Conservation (phyloP, 805 yeast species). For the Zygotorulaspora chibaensis region DNA sequence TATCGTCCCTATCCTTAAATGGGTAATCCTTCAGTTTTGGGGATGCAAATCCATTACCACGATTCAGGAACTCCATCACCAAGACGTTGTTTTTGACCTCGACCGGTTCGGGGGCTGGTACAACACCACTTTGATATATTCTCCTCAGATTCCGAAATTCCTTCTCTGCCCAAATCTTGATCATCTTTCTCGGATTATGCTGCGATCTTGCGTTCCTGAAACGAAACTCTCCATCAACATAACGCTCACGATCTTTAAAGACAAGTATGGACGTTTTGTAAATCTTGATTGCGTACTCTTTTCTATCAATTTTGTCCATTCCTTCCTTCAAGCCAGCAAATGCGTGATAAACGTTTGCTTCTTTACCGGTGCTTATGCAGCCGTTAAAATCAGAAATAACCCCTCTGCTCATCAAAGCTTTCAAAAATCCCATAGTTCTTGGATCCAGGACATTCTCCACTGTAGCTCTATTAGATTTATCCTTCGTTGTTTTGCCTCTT, state of each 20-base stretch:
- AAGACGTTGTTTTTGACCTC: conserved; percentile 85
- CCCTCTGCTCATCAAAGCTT: conserved; percentile 78
- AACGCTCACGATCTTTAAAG: conserved; percentile 94
- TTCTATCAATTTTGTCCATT: conserved; percentile 24
- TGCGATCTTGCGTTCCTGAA: conserved; percentile 81
- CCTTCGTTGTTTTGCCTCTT: conserved; percentile 61
- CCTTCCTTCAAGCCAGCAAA: conserved; percentile 33
- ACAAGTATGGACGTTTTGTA: conserved; percentile 94
- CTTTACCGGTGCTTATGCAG: conserved; percentile 94
- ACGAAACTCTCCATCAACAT: conserved; percentile 93
- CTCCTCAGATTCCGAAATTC: conserved; percentile 92
- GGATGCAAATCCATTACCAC: conserved; percentile 78
- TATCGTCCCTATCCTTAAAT: conserved; percentile 61
- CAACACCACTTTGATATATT: conserved; percentile 60
- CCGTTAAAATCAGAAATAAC: conserved; percentile 84
- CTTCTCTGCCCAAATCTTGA: conserved; percentile 97
- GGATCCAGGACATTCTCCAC: conserved; percentile 97
- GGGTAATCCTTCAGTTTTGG: conserved; percentile 85
- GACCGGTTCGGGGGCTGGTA: conserved; percentile 91
- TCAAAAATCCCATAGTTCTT: conserved; percentile 77
- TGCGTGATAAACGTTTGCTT: conserved; percentile 96
- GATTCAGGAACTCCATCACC: conserved; percentile 87
- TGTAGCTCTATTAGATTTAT: conserved; percentile 91
- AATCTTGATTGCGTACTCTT: conserved; percentile 83
- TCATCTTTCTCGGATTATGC: conserved; percentile 96